A percentile compares a stretch with the other conserved stretches of the same genome.
These are phyloP conservation scores for Yamadazyma friedrichii DNA, from an alignment of 1,139 yeast genomes.

Conservation along the genomic window DNA sequence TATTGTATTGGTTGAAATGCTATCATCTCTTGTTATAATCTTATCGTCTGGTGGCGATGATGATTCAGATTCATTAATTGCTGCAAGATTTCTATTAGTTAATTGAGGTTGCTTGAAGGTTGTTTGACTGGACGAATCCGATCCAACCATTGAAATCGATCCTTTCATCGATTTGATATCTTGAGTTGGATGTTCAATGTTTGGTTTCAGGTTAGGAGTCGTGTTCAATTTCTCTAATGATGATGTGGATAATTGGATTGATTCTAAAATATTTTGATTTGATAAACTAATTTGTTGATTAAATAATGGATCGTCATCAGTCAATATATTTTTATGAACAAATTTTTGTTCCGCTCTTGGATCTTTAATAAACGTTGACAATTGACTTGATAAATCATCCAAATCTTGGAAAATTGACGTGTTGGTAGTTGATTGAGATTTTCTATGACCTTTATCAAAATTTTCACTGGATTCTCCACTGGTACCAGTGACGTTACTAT, in stretches of 20 bases:
- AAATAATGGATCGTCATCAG: slow-evolving; percentile 12
- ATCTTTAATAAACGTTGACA: slow-evolving; percentile 20
- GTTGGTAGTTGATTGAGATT: slow-evolving; percentile 26
- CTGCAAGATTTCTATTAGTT: slow-evolving; percentile 3
- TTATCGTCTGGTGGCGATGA: not conserved
- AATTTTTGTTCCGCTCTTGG: slow-evolving; percentile 12
- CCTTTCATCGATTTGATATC: slow-evolving; percentile 29
- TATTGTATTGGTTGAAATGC: slow-evolving; percentile 11
- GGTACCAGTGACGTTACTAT: slow-evolving; percentile 10
- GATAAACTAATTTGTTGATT: slow-evolving; percentile 6
- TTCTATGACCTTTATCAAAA: slow-evolving; percentile 15
- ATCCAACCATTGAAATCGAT: slow-evolving; percentile 15
- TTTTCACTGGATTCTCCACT: slow-evolving; percentile 10
- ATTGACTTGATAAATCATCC: slow-evolving; percentile 31
- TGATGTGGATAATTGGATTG: slow-evolving; percentile 8
- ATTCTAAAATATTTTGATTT: slow-evolving; percentile 11
- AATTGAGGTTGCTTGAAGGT: slow-evolving; percentile 3
- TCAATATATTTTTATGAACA: slow-evolving; percentile 17
- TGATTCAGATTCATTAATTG: slow-evolving; percentile 4
- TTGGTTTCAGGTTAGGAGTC: not conserved
- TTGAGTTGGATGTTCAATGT: slow-evolving; percentile 5
- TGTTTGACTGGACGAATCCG: slow-evolving; percentile 11
- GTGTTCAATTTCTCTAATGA: slow-evolving; percentile 5
- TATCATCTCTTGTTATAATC: slow-evolving; percentile 11
- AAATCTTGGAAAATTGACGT: slow-evolving; percentile 30